phyloP scores from a whole-genome alignment of 1,284 basidiomycete species.

The Megacollybia platyphylla region DNA sequence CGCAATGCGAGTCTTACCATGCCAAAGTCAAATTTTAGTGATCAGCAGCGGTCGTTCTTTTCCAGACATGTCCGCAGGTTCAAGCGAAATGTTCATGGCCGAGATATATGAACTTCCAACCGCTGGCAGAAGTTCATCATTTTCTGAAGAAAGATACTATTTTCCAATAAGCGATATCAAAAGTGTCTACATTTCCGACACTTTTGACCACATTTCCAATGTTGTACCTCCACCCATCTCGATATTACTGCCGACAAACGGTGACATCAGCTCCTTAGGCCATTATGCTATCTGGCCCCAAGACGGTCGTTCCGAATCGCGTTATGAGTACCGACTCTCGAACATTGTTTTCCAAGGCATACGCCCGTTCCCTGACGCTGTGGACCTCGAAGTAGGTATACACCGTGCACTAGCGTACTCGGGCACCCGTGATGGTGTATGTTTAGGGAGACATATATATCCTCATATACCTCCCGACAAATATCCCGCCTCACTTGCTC shows the following conservation, averaged over 20 bases:
- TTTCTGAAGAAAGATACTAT: not conserved
- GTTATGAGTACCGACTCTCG: not conserved
- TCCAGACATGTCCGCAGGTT: not conserved
- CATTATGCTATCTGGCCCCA: not conserved
- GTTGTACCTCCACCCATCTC: not conserved
- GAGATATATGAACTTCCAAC: not conserved
- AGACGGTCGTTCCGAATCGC: not conserved
- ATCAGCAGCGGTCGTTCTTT: not conserved
- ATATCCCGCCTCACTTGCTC: not conserved
- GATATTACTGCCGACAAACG: not conserved
- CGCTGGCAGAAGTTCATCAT: not conserved
- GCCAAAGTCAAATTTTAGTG: not conserved
- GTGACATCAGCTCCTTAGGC: not conserved
- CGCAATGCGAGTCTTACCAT: not conserved
- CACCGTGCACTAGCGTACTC: not conserved
- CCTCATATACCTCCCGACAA: not conserved
- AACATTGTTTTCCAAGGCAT: not conserved
- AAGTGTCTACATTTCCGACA: not conserved
- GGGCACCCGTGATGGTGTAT: not conserved
- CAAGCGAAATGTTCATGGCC: not conserved
- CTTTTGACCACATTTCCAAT: not conserved
- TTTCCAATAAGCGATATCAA: not conserved
- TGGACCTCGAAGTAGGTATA: not conserved
- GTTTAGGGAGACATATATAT: not conserved
- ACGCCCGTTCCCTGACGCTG: not conserved